Conservation (phyloP, 140 eudicot species). For the Erigeron philadelphicus region DNA sequence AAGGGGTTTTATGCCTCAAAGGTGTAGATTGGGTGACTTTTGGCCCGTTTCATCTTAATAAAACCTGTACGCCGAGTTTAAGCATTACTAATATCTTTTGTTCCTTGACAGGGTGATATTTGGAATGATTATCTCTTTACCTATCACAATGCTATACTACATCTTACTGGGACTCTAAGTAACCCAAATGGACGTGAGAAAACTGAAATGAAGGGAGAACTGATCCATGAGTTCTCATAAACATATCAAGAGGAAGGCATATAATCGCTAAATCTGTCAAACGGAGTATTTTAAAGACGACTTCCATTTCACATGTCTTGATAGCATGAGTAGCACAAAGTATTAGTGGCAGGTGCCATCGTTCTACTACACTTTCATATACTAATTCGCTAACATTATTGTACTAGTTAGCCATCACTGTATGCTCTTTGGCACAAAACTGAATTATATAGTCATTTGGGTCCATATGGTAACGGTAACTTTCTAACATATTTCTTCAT, state of each 20-base stretch:
- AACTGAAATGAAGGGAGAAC: background rate
- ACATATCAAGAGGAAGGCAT: conserved; percentile 19
- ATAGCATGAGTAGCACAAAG: conserved; percentile 10
- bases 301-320: conserved; percentile 7
- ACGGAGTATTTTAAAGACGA: conserved; percentile 19
- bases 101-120: conserved; percentile 41
- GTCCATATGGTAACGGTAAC: background rate
- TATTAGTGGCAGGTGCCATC: conserved; percentile 12
- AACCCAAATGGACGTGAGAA: conserved; percentile 11
- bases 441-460: conserved; percentile 10
- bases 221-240: conserved; percentile 18
- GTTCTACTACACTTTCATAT: conserved; percentile 8
- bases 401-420: conserved; percentile 1
- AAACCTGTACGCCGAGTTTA: background rate
- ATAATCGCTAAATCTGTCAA: conserved; percentile 18
- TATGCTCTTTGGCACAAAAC: conserved; percentile 16
- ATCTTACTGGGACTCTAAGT: conserved; percentile 38
- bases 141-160: conserved; percentile 43
- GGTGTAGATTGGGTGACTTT: no score
- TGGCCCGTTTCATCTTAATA: background rate
- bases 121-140: conserved; percentile 47
- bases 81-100: conserved; percentile 9
- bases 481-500: background rate
- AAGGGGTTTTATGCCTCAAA: no score
- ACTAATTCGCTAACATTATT: background rate